Percentiles rank a stretch among this genome's conserved stretches.
These are phyloP conservation scores for Rosa rugosa DNA, from an alignment of 306 rosid species.

Conservation along the genomic window DNA sequence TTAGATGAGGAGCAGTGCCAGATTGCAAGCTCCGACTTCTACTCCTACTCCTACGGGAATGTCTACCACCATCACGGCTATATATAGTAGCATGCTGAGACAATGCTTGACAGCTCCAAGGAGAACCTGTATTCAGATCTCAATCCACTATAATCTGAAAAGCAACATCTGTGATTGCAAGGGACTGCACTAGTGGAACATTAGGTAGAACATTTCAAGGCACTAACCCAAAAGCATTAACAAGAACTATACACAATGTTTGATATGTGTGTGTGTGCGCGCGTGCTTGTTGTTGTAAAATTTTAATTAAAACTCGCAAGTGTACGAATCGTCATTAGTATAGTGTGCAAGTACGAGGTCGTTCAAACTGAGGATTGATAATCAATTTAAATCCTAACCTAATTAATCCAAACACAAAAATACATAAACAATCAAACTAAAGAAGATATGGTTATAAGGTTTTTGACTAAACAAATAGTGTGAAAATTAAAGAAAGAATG, in stretches of 20 bases:
- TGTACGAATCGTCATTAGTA: too few relatives aligned
- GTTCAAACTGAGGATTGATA: too few relatives aligned
- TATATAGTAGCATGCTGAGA: constrained; percentile 19
- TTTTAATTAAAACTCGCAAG: too few relatives aligned
- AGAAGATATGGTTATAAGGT: too few relatives aligned
- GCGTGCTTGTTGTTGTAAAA: too few relatives aligned
- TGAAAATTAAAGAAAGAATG: too few relatives aligned
- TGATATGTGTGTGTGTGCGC: background rate
- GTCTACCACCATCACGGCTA: constrained; percentile 49
- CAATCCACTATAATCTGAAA: constrained; percentile 19
- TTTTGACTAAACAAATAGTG: too few relatives aligned
- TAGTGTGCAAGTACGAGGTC: too few relatives aligned
- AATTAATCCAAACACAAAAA: too few relatives aligned
- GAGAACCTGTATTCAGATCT: constrained; percentile 17
- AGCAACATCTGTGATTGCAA: constrained; percentile 17
- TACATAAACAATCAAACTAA: too few relatives aligned
- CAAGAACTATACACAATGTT: background rate
- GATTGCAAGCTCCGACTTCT: constrained; percentile 68
- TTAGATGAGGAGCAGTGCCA: constrained; percentile 36
- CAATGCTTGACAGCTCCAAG: constrained; percentile 12
- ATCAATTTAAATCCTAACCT: too few relatives aligned
- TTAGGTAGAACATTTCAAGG: constrained; percentile 10
- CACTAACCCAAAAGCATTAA: background rate
- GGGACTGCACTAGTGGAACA: constrained; percentile 16
- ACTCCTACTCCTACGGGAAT: constrained; percentile 58